Conservation (phyloP, 495 filamentous ascomycete species). For the Pseudevernia furfuracea region DNA sequence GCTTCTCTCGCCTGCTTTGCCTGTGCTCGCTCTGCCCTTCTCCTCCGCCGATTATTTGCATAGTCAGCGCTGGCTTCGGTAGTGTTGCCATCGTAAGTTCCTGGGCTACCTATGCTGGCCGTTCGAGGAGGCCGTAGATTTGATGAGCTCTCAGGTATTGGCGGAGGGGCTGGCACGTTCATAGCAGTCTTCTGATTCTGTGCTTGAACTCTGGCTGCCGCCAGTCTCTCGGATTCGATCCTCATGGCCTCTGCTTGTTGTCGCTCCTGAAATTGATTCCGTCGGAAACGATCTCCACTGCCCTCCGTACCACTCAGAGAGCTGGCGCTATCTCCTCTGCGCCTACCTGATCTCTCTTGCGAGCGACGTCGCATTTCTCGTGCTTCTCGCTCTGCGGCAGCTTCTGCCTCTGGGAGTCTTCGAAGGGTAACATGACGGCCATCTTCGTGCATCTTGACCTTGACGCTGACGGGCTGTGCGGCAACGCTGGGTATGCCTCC, state of each 20-base stretch:
- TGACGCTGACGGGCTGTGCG: constrained; percentile 65
- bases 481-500: constrained; percentile 36
- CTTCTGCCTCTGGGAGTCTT: constrained; percentile 73
- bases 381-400: constrained; percentile 52
- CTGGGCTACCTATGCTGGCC: constrained; percentile 40
- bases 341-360: constrained; percentile 26
- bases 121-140: constrained; percentile 34
- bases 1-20: constrained; percentile 42
- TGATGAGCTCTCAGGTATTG: constrained; percentile 35
- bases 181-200: constrained; percentile 20
- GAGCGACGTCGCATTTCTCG: constrained; percentile 47
- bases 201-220: constrained; percentile 22
- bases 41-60: constrained; percentile 45
- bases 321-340: constrained; percentile 39
- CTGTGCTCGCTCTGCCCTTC: constrained; percentile 45
- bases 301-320: constrained; percentile 41
- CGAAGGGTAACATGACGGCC: constrained; percentile 75
- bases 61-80: constrained; percentile 49
- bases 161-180: constrained; percentile 27
- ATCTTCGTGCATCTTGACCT: constrained; percentile 73
- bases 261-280: constrained; percentile 45
- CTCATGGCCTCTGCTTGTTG: constrained; percentile 44
- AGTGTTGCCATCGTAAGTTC: constrained; percentile 37
- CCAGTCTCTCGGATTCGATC: constrained; percentile 37
- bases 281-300: constrained; percentile 43